Percentiles rank a stretch among this genome's conserved stretches.
phyloP scores from a whole-genome alignment of 73 alveolate genomes.

The Uronychia setigera region DNA sequence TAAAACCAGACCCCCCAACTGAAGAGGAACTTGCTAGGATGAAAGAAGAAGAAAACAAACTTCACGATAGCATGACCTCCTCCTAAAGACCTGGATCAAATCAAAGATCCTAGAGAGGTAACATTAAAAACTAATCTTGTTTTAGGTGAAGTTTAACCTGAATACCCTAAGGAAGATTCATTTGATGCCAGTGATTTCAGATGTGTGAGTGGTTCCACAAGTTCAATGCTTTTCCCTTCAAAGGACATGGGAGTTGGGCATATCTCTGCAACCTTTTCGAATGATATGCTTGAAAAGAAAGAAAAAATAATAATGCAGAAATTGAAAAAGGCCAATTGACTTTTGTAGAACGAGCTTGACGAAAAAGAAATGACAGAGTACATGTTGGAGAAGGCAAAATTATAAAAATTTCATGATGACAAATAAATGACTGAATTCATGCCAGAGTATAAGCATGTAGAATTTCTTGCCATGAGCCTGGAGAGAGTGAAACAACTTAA shows the following conservation, averaged over 20 bases:
- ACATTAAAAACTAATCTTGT: no score
- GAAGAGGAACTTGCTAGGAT: no score
- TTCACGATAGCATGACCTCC: no score
- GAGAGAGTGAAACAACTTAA: background rate
- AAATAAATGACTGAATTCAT: background rate
- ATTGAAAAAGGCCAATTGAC: background rate
- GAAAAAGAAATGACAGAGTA: background rate
- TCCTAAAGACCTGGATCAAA: no score
- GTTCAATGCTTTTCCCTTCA: background rate
- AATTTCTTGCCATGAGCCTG: background rate
- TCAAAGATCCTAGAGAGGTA: no score
- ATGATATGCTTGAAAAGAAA: background rate
- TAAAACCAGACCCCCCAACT: background rate
- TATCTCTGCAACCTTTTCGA: background rate
- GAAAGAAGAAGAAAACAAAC: no score
- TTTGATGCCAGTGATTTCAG: no score
- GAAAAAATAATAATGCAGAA: background rate
- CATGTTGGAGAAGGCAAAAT: background rate
- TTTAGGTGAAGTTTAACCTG: no score
- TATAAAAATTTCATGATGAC: background rate
- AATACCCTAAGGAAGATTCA: no score
- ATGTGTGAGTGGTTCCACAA: background rate
- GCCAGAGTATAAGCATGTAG: background rate
- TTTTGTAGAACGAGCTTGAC: background rate
- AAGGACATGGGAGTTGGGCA: background rate